phyloP scores from a whole-genome alignment of 2,329 filamentous ascomycete species.

The Arthrobotrys megalospora region DNA sequence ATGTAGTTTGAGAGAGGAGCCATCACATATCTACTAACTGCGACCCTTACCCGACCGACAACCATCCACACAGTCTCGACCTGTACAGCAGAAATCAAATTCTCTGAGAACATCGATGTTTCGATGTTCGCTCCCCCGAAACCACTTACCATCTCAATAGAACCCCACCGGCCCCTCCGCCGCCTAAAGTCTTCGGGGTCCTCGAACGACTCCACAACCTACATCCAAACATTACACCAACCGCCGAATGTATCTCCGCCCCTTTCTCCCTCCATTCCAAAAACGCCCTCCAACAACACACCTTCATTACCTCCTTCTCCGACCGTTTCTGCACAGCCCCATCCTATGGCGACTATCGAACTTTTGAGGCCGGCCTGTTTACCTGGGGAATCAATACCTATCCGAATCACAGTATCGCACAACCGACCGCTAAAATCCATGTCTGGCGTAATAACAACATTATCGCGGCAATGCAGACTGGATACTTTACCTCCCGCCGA shows the following conservation, averaged over 20 bases:
- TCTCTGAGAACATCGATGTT: slow-evolving; percentile 88
- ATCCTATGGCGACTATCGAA: slow-evolving; percentile 84
- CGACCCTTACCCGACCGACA: slow-evolving; percentile 89
- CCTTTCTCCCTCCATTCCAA: slow-evolving; percentile 73
- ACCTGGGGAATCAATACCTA: slow-evolving; percentile 84
- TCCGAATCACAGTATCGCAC: slow-evolving; percentile 87
- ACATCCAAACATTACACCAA: slow-evolving; percentile 66
- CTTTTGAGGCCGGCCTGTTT: slow-evolving; percentile 86
- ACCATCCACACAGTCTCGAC: slow-evolving; percentile 84
- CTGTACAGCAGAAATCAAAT: slow-evolving; percentile 84
- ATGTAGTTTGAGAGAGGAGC: slow-evolving; percentile 92
- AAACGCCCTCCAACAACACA: slow-evolving; percentile 64
- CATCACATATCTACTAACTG: slow-evolving; percentile 90
- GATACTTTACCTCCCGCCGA: slow-evolving; percentile 79
- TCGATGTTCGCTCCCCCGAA: slow-evolving; percentile 81
- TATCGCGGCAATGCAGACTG: slow-evolving; percentile 91
- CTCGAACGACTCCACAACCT: slow-evolving; percentile 61
- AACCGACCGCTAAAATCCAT: slow-evolving; percentile 91
- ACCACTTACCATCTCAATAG: slow-evolving; percentile 85
- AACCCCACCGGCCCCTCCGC: slow-evolving; percentile 79
- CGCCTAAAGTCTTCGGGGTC: slow-evolving; percentile 62
- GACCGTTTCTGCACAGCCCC: slow-evolving; percentile 49
- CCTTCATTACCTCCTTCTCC: slow-evolving; percentile 52
- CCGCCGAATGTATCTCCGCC: slow-evolving; percentile 77
- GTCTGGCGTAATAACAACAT: slow-evolving; percentile 90